Evolutionary conservation across 352 stramenopile species (phyloP).

Genomic region (Phytopythium cucurbitacearum): DNA sequence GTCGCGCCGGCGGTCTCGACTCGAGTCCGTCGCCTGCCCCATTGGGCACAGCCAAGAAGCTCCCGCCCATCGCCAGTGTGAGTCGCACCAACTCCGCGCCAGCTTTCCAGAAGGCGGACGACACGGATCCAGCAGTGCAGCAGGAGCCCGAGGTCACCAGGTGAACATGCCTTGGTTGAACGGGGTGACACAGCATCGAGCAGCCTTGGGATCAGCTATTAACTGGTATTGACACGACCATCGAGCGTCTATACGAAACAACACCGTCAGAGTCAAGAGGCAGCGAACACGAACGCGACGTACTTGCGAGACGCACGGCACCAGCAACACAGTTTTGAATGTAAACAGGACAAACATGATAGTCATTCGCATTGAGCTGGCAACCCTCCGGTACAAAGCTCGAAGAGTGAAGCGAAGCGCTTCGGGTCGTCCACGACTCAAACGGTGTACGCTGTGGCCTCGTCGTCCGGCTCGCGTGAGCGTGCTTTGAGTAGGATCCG

Average conservation of each 20-base stretch:
- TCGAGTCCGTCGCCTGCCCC: slow-evolving; percentile 22
- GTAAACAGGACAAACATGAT: too few species aligned
- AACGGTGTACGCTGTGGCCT: slow-evolving; percentile 35
- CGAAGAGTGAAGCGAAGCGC: too few species aligned
- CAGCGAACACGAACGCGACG: slow-evolving; percentile 1
- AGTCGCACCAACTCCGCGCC: slow-evolving; percentile 61
- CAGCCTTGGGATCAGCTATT: too few species aligned
- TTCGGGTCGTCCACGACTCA: slow-evolving; percentile 7
- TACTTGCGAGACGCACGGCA: neutral
- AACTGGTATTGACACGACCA: neutral
- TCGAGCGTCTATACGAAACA: neutral
- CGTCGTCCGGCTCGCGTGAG: slow-evolving; percentile 32
- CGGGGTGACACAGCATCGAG: too few species aligned
- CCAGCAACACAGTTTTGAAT: too few species aligned
- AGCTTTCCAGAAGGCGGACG: slow-evolving; percentile 52
- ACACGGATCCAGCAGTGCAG: slow-evolving; percentile 12
- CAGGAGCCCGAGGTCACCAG: slow-evolving; percentile 13
- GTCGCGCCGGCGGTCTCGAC: slow-evolving; percentile 68
- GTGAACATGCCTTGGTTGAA: neutral
- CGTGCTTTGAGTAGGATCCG: slow-evolving; percentile 45
- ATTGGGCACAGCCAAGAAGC: slow-evolving; percentile 33
- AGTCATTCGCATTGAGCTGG: too few species aligned
- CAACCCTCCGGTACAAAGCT: too few species aligned
- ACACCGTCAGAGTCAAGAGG: slow-evolving; percentile 8
- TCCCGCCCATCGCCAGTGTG: slow-evolving; percentile 51